A percentile compares a stretch with the other conserved stretches of the same genome.
phyloP scores from a whole-genome alignment of 2,329 filamentous ascomycete genomes.

The Hyphodiscus sp. region DNA sequence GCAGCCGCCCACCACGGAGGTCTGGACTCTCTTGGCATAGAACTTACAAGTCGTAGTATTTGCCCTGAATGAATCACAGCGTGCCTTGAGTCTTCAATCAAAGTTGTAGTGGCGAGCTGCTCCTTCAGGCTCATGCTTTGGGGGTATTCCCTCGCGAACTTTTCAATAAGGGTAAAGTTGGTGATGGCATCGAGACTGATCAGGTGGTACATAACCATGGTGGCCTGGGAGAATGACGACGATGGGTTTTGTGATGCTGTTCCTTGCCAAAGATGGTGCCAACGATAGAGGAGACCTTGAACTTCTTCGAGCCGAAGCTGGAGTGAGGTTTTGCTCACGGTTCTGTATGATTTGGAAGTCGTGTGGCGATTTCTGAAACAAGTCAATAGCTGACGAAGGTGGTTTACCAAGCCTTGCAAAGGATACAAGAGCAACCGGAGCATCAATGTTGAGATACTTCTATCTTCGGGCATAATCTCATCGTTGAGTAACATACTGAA shows the following conservation, averaged over 20 bases:
- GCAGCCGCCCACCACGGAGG: slow-evolving; percentile 68
- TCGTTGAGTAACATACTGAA: slow-evolving; percentile 64
- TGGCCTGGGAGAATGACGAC: slow-evolving; percentile 56
- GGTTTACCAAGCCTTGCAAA: slow-evolving; percentile 57
- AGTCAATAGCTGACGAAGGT: slow-evolving; percentile 57
- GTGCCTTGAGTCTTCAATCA: slow-evolving; percentile 57
- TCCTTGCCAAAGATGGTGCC: slow-evolving; percentile 58
- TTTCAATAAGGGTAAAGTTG: slow-evolving; percentile 61
- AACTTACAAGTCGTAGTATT: slow-evolving; percentile 52
- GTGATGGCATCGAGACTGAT: slow-evolving; percentile 64
- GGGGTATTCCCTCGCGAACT: slow-evolving; percentile 54
- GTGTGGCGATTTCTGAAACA: slow-evolving; percentile 54
- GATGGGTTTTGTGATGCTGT: slow-evolving; percentile 48
- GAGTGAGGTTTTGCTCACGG: slow-evolving; percentile 54
- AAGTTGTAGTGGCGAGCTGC: slow-evolving; percentile 50
- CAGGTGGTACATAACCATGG: slow-evolving; percentile 63
- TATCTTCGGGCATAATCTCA: slow-evolving; percentile 46
- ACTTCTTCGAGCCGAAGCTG: slow-evolving; percentile 56
- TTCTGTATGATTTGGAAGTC: slow-evolving; percentile 36
- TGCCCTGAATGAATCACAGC: slow-evolving; percentile 63
- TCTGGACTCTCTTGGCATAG: slow-evolving; percentile 52
- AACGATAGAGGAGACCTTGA: slow-evolving; percentile 55
- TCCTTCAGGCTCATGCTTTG: slow-evolving; percentile 47
- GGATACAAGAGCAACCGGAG: slow-evolving; percentile 63
- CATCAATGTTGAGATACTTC: slow-evolving; percentile 44